Evolutionary conservation across 129 eudicot genomes (phyloP), one percentile per base, ranked within the genome.

Genomic region (Apium graveolens): DNA sequence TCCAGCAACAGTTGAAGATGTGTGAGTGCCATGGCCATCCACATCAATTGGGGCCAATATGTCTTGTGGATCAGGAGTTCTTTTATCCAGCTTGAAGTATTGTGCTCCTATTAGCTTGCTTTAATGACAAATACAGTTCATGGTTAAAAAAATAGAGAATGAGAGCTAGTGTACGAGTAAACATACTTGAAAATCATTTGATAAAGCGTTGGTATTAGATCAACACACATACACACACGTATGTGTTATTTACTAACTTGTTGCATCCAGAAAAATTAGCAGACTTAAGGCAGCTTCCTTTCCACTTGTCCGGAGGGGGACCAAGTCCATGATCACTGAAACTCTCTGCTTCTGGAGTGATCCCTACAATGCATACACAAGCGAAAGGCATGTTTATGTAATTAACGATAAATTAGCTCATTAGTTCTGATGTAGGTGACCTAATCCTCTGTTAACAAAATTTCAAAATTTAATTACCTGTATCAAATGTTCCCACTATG

Each of bases 11-110:
- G 99, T 95, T 0, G 96, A 95, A 29, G 99, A 87, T 20, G 99
- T 91, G 90, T 92, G 99, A 72, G 99, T 95, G 31, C 98, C 99
- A 74, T 95, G 99, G 71, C 99, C 99, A 1, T 91, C 88, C 11
- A 86, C 83, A 83, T 95, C 99, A 20, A 88, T 78, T 0, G 99
- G 95, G 70, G 99, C 90, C 57, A 95, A 78, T 39, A 87, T 86
- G 86, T 91, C 97, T 35, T 75, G 49, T 4, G 96, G 92, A 82
- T 90, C 92, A 0, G 86, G 88, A 32, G 37, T 66, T 66, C 18
- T 43, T 24, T 81, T 79, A 70, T 95, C 97, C 70, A 92, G 84
- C 82, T 95, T 95, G 94, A 87, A 95, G 86, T 95, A 95, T 73
- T 82, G 87, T 46, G 99, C 99, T 27, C 99, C 97, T 37, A 95